These are phyloP conservation scores for Elaeagnus macrophylla DNA, from an alignment of 306 rosid genomes.

Conservation along the genomic window DNA sequence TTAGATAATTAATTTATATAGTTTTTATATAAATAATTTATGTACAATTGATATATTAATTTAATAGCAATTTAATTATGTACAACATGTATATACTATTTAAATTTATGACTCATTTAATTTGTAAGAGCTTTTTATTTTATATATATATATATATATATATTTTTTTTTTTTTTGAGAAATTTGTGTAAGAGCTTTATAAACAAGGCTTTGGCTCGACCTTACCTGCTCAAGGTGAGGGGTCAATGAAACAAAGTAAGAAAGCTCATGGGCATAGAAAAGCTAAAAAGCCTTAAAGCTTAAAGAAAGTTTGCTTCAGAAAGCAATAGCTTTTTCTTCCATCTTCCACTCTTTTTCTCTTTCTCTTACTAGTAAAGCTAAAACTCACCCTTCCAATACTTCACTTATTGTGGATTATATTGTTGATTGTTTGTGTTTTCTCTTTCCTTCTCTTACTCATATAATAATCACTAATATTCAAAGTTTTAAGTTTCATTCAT, in stretches of 20 bases:
- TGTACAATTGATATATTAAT: no score
- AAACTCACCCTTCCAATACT: constrained; percentile 38
- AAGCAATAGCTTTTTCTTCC: constrained; percentile 41
- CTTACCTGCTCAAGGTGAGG: constrained; percentile 56
- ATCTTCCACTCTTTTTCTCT: constrained; percentile 6
- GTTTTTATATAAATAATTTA: no score
- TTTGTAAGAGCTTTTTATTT: no score
- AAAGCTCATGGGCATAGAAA: constrained; percentile 24
- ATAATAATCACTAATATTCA: constrained; percentile 6
- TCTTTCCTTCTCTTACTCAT: constrained; percentile 10
- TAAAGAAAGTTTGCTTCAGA: constrained; percentile 61
- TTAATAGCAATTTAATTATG: no score
- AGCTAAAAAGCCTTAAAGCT: constrained; percentile 34
- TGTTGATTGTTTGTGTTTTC: constrained; percentile 3
- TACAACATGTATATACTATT: no score
- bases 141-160: no score
- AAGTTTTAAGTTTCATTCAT: constrained; percentile 24
- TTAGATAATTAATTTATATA: no score
- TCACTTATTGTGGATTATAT: constrained; percentile 26
- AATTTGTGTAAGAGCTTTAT: constrained; percentile 45
- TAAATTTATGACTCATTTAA: no score
- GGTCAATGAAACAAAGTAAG: constrained; percentile 40
- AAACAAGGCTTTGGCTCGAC: constrained; percentile 42
- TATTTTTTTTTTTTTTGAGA: background rate
- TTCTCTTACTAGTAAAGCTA: constrained; percentile 46